These are phyloP conservation scores for Cytospora piceae DNA, from an alignment of 2,329 filamentous ascomycete genomes.

Conservation along the genomic window DNA sequence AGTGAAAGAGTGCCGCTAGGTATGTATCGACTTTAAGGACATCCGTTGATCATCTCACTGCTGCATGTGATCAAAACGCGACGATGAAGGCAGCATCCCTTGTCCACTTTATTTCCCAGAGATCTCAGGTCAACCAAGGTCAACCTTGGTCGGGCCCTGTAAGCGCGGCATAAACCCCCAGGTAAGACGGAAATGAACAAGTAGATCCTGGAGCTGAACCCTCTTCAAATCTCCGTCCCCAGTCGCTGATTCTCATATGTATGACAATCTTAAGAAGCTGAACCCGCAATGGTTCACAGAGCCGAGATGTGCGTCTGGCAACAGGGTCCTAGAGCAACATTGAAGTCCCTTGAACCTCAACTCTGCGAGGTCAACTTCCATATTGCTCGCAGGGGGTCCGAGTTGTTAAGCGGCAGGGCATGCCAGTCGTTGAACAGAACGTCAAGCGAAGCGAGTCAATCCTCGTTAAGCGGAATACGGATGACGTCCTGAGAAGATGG, in stretches of 20 bases:
- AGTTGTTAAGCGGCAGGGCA: neutral
- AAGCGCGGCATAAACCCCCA: slow-evolving; percentile 19
- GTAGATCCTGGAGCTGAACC: neutral
- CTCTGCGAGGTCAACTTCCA: neutral
- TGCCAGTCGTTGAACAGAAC: neutral
- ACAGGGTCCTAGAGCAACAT: neutral
- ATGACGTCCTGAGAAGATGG: neutral
- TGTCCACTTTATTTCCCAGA: neutral
- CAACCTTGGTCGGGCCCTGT: neutral
- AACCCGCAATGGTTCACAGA: neutral
- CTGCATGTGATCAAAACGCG: neutral
- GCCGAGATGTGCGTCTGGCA: neutral
- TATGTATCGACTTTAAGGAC: no score
- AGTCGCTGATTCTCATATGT: slow-evolving; percentile 1
- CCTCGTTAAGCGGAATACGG: neutral
- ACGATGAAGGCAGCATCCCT: neutral
- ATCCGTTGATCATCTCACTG: neutral
- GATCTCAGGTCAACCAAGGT: neutral
- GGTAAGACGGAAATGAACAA: slow-evolving; percentile 16
- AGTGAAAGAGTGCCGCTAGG: neutral
- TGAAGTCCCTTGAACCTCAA: neutral
- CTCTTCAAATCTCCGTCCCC: slow-evolving; percentile 23
- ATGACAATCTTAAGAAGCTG: neutral
- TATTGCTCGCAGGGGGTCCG: neutral
- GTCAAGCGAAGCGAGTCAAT: neutral